phyloP scores from a whole-genome alignment of 495 filamentous ascomycete genomes.

The Cairneyella variabilis region DNA sequence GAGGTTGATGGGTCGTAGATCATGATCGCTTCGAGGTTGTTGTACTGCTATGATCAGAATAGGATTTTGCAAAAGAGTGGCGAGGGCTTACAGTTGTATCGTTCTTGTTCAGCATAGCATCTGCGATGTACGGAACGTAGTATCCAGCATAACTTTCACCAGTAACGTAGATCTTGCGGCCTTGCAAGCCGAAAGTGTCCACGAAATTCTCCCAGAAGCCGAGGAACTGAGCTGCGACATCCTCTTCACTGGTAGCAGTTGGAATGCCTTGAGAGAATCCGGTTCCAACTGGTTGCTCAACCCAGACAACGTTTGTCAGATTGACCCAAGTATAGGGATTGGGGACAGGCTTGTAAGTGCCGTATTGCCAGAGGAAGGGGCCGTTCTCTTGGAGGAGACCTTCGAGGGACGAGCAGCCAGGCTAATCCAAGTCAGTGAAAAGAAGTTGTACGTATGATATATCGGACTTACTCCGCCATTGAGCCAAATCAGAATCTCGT shows the following conservation, averaged over 20 bases:
- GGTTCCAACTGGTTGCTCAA: conserved; percentile 76
- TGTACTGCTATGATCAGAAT: too few species aligned
- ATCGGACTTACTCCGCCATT: conserved; percentile 54
- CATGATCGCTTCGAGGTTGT: conserved; percentile 61
- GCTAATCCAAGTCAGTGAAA: conserved; percentile 24
- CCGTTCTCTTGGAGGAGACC: conserved; percentile 75
- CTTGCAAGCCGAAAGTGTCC: conserved; percentile 59
- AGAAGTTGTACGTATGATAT: too few species aligned
- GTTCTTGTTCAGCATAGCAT: conserved; percentile 66
- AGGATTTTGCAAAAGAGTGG: too few species aligned
- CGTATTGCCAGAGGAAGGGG: conserved; percentile 70
- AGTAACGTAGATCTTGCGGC: conserved; percentile 62
- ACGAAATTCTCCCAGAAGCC: conserved; percentile 70
- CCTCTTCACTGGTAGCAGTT: conserved; percentile 59
- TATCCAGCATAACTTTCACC: conserved; percentile 58
- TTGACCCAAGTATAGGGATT: conserved; percentile 71
- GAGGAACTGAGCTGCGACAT: conserved; percentile 64
- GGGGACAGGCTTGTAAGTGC: conserved; percentile 56
- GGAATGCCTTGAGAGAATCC: conserved; percentile 63
- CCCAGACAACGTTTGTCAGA: conserved; percentile 71
- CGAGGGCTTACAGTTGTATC: conserved; percentile 38
- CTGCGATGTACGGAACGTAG: conserved; percentile 78
- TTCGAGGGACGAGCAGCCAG: conserved; percentile 64
- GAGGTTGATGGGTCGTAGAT: conserved; percentile 68
- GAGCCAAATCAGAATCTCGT: conserved; percentile 72